A percentile compares a stretch with the other conserved stretches of the same genome.
Conservation (phyloP, 805 yeast genomes). For the Pichia exigua region DNA sequence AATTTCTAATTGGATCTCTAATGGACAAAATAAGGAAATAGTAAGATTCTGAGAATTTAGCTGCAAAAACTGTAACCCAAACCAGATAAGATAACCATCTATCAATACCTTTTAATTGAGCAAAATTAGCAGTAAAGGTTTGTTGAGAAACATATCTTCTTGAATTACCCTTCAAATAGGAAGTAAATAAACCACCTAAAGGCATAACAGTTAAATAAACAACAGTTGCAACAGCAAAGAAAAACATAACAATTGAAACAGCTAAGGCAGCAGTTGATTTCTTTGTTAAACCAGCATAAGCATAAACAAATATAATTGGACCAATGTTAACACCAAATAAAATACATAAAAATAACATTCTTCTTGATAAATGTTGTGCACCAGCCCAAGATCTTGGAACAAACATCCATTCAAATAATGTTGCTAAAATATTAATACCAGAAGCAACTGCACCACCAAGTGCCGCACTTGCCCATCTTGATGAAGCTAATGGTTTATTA, state of each 20-base stretch:
- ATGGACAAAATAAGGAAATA: slow-evolving; percentile 81
- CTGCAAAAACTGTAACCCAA: slow-evolving; percentile 85
- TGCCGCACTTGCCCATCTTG: slow-evolving; percentile 89
- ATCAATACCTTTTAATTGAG: slow-evolving; percentile 75
- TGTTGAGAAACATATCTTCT: slow-evolving; percentile 90
- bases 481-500: slow-evolving; percentile 83
- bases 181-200: slow-evolving; percentile 89
- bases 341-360: slow-evolving; percentile 65
- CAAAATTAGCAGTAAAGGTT: slow-evolving; percentile 89
- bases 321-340: slow-evolving; percentile 69
- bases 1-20: slow-evolving; percentile 89
- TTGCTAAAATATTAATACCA: slow-evolving; percentile 75
- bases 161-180: slow-evolving; percentile 78
- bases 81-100: slow-evolving; percentile 93
- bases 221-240: slow-evolving; percentile 78
- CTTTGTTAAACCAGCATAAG: slow-evolving; percentile 62
- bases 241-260: slow-evolving; percentile 81
- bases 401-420: slow-evolving; percentile 87
- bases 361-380: slow-evolving; percentile 90
- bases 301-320: slow-evolving; percentile 80
- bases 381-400: slow-evolving; percentile 99
- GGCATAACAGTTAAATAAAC: slow-evolving; percentile 92
- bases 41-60: slow-evolving; percentile 87
- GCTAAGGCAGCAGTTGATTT: slow-evolving; percentile 66
- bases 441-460: slow-evolving; percentile 87